Evolutionary conservation across 2,329 filamentous ascomycete species (phyloP), one percentile per base, ranked within the genome.

Genomic region (Neofusicoccum cordaticola): DNA sequence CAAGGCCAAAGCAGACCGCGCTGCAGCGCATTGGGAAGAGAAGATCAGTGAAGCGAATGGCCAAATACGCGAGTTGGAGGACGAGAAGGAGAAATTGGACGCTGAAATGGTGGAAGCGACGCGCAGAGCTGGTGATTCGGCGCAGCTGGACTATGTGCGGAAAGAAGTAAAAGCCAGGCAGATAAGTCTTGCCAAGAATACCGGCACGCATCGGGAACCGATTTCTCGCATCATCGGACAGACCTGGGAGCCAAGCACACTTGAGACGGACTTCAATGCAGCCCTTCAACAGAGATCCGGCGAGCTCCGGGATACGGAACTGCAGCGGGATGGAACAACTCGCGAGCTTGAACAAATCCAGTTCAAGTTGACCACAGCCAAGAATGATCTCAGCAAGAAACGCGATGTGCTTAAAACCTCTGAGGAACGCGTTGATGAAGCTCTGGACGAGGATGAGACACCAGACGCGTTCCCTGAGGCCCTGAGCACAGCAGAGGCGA

Each of bases 31-130:
- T 12, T 92, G 89, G 81, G 93, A 97, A 67, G 80, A 81, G 34
- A 87, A 90, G 67, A 83, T 97, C 19, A 84, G 88, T 51, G 81
- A 86, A 37, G 85, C 88, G 61, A 89, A 92, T 58, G 78, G 82
- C 13, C 84, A 87, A 67, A 81, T 96, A 11, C 85, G 86, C 67
- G 82, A 85, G 48, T 78, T 96, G 1, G 92, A 97, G 71, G 86
- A 85, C 19, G 87, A 90, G 70, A 89, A 85, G 66, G 87, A 90
- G 41, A 87, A 84, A 69, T 83, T 98, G 34, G 89, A 90, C 50
- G 81, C 84, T n/a, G 94, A 98, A 73, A 85, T 97, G 41, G 85
- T 93, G 8, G 90, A 96, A 71, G 92, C 90, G 65, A 96, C 91
- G 2, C 88, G 89, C 65, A 85, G 91, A 65, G 92, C 93, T 5